Percentiles rank a stretch among this genome's conserved stretches.
Conservation (phyloP, 192 early-diverging fungal species). For the Globomyces pollinis-pini region DNA sequence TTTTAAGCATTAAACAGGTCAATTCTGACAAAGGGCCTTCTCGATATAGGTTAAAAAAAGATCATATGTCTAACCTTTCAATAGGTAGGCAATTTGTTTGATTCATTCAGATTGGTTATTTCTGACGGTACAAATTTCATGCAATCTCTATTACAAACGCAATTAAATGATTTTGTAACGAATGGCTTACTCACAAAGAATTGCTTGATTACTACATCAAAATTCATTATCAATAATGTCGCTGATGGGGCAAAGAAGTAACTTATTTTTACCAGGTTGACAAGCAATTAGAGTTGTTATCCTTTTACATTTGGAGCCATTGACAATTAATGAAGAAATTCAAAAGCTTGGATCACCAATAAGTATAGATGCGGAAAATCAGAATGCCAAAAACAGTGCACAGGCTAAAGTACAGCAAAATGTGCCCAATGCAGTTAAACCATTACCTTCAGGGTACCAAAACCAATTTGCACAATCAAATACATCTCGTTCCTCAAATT, state of each 20-base stretch:
- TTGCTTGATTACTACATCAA: slow-evolving; percentile 38
- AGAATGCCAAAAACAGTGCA: slow-evolving; percentile 18
- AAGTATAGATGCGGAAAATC: neutral
- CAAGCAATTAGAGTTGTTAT: slow-evolving; percentile 33
- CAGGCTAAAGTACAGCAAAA: slow-evolving; percentile 8
- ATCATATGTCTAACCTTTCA: neutral
- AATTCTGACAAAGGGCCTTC: neutral
- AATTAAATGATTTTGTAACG: slow-evolving; percentile 40
- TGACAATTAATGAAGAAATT: slow-evolving; percentile 7
- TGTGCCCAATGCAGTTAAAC: slow-evolving; percentile 11
- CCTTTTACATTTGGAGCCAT: neutral
- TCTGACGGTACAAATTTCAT: slow-evolving; percentile 59
- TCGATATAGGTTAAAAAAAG: slow-evolving; percentile 12
- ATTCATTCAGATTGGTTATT: slow-evolving; percentile 43
- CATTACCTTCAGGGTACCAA: slow-evolving; percentile 9
- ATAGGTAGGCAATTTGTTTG: neutral
- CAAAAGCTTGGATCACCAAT: slow-evolving; percentile 41
- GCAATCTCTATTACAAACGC: slow-evolving; percentile 61
- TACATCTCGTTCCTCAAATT: neutral
- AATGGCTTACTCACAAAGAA: slow-evolving; percentile 38
- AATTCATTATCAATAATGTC: slow-evolving; percentile 41
- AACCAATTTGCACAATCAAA: slow-evolving; percentile 23
- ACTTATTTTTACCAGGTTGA: no score
- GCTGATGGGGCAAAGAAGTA: slow-evolving; percentile 46
- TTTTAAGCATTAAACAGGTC: slow-evolving; percentile 41